Evolutionary conservation across 176 grass and related monocot genomes (phyloP), one percentile per base, ranked within the genome.

Genomic region (Rhynchospora tenuis): DNA sequence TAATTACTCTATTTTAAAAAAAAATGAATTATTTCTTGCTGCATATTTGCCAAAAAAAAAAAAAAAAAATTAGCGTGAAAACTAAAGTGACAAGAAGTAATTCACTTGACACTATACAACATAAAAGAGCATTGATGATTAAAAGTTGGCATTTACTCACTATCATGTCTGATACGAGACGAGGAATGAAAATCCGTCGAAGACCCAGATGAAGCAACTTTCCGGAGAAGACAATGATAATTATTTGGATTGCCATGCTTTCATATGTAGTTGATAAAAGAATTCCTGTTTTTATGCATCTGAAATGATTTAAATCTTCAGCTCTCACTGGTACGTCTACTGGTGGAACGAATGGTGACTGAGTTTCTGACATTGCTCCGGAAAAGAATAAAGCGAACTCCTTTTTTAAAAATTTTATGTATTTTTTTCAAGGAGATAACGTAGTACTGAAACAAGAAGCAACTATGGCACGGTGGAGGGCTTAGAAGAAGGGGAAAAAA

Each of bases 121-220:
- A 58, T 59, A 33, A 42, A n/a, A 43, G 11, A 2, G 5, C 22
- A 58, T 55, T 51, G 19, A 78, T 16, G 26, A 45, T 59, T 42
- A 12, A 16, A 52, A 26, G 8, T 64, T n/a, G 9, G 6, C 27
- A 76, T 76, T 15, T 59, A 75, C 86, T 33, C n/a, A 93, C 92
- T 3, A 92, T 57, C 42, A 95, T 84, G n/a, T 92, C 90, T 31
- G 93, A 88, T 73, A 95, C 86, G 66, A 95, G 82, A 50, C 90
- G 90, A 1, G 93, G 93, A 82, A 90, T 90, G 84, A 92, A 92
- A 45, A 90, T 61, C 0, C 89, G 88, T 47, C 87, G 93, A 65
- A 95, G 86, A 62, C 84, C 33, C 31, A 78, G 64, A 64, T 95
- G 83, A 16, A 95, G 63, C 55, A 91, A 42, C 86, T 95, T 95